Evolutionary conservation across 2,329 filamentous ascomycete genomes (phyloP), one percentile per base, ranked within the genome.

Genomic region (Xylaria sp.): DNA sequence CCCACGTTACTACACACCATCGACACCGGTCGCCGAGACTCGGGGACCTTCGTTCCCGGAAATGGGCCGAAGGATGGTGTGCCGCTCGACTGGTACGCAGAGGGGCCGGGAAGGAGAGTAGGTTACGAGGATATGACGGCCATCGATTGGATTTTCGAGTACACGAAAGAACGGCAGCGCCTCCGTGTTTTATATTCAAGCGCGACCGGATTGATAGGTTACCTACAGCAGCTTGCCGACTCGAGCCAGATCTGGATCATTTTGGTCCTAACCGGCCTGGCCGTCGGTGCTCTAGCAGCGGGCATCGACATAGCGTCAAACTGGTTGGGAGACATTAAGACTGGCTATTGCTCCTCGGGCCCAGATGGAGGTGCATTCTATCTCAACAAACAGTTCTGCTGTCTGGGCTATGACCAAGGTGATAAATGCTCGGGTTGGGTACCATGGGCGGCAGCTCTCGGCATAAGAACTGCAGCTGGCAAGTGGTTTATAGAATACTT

Each of bases 141-240:
- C 60, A 99, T 99, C 75, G 95, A 99, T 80, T 99, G 95, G 95
- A 98, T 98, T 73, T 98, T 97, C 71, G 95, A 99, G 77, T 97
- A 98, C 74, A 95, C 91, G 54, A 97, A 97, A 76, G 95, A 99
- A 79, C 87, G 95, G 19, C 92, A 96, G 75, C 87, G 95, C 23
- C 80, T 96, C 71, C 87, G 92, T n/a, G 85, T 90, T 29, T 81
- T 99, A 19, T 85, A 87, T 57, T 86, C 90, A 0, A 86, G 85
- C 69, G 85, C 87, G 7, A 83, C 85, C 19, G 91, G 93, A 0
- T 68, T 97, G 4, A 62, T 93, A 19, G 92, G 93, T 11, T 87
- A 92, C 70, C 71, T 90, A 55, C 88, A 85, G 63, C 87, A 90
- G 67, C 78, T 96, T 23, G 81, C 92, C 15, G 95, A 99, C 75